Evolutionary conservation across 768 basidiomycete genomes (phyloP).

Genomic region (Roridomyces roridus): DNA sequence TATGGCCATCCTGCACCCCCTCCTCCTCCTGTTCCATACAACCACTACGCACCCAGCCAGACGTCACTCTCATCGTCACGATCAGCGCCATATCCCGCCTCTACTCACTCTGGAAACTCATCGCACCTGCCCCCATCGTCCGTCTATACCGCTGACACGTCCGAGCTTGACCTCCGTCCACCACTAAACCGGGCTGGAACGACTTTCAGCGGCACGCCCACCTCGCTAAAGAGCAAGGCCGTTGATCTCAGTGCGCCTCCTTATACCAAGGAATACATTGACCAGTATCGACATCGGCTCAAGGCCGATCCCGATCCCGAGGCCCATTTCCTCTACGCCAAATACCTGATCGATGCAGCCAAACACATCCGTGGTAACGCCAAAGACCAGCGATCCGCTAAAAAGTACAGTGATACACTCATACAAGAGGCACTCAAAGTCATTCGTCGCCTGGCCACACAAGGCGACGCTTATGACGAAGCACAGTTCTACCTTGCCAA

Average conservation of each 20-base stretch:
- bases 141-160: slow-evolving; percentile 32
- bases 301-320: slow-evolving; percentile 98
- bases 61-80: slow-evolving; percentile 36
- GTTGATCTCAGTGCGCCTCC: slow-evolving; percentile 85
- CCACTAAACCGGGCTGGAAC: slow-evolving; percentile 64
- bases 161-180: slow-evolving; percentile 66
- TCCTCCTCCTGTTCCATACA: slow-evolving; percentile 33
- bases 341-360: slow-evolving; percentile 98
- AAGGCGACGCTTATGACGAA: slow-evolving; percentile 91
- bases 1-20: slow-evolving; percentile 26
- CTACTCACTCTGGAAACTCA: slow-evolving; percentile 28
- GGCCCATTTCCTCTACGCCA: slow-evolving; percentile 97
- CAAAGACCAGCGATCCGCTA: slow-evolving; percentile 81
- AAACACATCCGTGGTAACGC: slow-evolving; percentile 82
- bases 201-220: slow-evolving; percentile 57
- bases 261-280: slow-evolving; percentile 95
- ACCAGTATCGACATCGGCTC: slow-evolving; percentile 96
- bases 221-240: slow-evolving; percentile 77
- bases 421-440: slow-evolving; percentile 91
- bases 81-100: slow-evolving; percentile 36
- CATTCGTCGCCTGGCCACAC: slow-evolving; percentile 90
- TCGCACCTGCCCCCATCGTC: slow-evolving; percentile 27
- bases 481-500: slow-evolving; percentile 99
- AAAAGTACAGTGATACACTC: slow-evolving; percentile 89
- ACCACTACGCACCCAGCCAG: slow-evolving; percentile 21